Evolutionary conservation across 768 basidiomycete genomes (phyloP).

Genomic region (Epithele typhae): DNA sequence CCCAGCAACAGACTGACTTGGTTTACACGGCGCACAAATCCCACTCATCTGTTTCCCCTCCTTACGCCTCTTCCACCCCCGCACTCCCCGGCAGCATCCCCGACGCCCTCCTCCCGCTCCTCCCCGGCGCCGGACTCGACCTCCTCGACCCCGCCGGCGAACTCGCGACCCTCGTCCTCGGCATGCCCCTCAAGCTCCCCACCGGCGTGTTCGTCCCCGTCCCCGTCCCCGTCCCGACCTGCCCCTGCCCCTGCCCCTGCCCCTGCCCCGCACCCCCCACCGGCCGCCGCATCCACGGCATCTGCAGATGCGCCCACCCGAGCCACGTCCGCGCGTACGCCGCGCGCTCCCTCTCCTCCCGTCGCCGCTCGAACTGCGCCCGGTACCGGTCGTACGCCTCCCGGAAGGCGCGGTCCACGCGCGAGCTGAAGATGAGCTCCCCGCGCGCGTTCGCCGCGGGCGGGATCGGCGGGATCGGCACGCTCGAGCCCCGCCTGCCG

Average conservation of each 20-base stretch:
- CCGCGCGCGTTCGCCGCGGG: constrained; percentile 88
- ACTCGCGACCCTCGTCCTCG: constrained; percentile 11
- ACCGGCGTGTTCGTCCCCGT: constrained; percentile 15
- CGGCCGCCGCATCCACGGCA: constrained; percentile 20
- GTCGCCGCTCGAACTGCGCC: constrained; percentile 73
- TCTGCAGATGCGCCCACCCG: constrained; percentile 25
- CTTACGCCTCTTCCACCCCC: background rate
- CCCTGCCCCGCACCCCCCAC: background rate
- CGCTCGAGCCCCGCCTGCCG: constrained; percentile 37
- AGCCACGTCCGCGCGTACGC: constrained; percentile 28
- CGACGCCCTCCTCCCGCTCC: background rate
- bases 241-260: background rate
- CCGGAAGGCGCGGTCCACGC: constrained; percentile 75
- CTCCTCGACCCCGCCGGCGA: constrained; percentile 19
- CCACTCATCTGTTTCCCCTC: no score
- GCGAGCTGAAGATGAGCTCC: constrained; percentile 92
- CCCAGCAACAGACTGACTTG: no score
- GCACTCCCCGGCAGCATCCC: background rate
- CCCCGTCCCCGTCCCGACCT: background rate
- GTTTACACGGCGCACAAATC: no score
- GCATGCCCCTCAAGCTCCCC: constrained; percentile 6
- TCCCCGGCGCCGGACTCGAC: constrained; percentile 22
- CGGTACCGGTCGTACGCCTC: constrained; percentile 94
- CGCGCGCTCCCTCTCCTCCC: constrained; percentile 58
- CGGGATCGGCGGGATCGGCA: constrained; percentile 75